These are phyloP conservation scores for Tarenaya hassleriana DNA, from an alignment of 345 rosid genomes.

Conservation along the genomic window DNA sequence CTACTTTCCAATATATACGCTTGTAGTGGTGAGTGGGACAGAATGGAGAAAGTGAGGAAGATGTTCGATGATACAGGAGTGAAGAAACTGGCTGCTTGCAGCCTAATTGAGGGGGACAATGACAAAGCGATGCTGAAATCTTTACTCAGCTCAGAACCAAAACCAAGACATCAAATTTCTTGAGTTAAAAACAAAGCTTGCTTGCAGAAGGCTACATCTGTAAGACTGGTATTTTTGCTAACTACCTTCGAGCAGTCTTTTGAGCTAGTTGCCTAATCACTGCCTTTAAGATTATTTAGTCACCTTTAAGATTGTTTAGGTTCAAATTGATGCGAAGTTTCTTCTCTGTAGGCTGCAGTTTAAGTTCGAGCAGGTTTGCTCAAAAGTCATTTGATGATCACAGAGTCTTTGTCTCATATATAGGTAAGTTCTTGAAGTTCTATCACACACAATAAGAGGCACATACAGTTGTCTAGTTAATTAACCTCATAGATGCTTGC, in stretches of 20 bases:
- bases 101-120: slow-evolving; percentile 43
- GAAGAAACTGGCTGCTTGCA: slow-evolving; percentile 45
- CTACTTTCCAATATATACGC: slow-evolving; percentile 67
- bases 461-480: too few relatives aligned
- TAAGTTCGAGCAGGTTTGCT: background rate
- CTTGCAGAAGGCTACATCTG: background rate
- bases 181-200: slow-evolving; percentile 7
- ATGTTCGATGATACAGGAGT: slow-evolving; percentile 52
- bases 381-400: too few relatives aligned
- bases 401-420: slow-evolving; percentile 5
- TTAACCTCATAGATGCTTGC: background rate
- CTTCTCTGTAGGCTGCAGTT: background rate
- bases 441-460: too few relatives aligned
- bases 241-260: too few relatives aligned
- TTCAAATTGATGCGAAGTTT: background rate
- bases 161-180: slow-evolving; percentile 18
- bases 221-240: too few relatives aligned
- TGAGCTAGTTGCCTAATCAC: background rate
- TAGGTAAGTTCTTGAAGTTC: slow-evolving; percentile 1
- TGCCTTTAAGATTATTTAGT: background rate
- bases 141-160: slow-evolving; percentile 29
- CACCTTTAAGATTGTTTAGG: background rate
- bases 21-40: slow-evolving; percentile 55
- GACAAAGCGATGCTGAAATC: slow-evolving; percentile 34
- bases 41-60: slow-evolving; percentile 53